These are phyloP conservation scores for Capsicum chinense DNA, from an alignment of 257 asterid species.

Conservation along the genomic window DNA sequence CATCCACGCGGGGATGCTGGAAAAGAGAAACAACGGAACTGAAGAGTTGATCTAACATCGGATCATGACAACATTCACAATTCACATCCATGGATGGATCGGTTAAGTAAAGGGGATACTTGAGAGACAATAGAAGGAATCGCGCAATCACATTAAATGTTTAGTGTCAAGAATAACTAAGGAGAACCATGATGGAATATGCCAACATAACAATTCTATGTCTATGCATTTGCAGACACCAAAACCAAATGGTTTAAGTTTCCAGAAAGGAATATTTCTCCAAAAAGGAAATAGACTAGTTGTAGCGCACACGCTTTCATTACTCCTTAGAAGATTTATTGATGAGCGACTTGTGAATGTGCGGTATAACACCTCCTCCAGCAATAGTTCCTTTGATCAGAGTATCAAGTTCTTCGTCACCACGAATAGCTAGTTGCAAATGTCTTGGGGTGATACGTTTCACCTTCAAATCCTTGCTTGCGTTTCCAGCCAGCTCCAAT, in stretches of 20 bases:
- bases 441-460: conserved; percentile 50
- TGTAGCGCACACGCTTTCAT: not conserved
- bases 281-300: conserved; percentile 4
- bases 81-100: conserved; percentile 4
- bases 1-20: not conserved
- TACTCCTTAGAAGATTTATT: conserved; percentile 48
- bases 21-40: not conserved
- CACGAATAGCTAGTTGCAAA: conserved; percentile 51
- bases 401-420: conserved; percentile 50
- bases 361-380: conserved; percentile 50
- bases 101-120: not conserved
- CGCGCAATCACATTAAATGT: not conserved
- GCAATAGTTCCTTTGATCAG: conserved; percentile 53
- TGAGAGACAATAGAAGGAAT: conserved; percentile 7
- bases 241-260: conserved; percentile 2
- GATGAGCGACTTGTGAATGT: conserved; percentile 51
- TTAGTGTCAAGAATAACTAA: conserved; percentile 20
- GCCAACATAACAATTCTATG: conserved; percentile 1
- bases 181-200: conserved; percentile 22
- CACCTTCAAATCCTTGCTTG: conserved; percentile 51
- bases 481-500: conserved; percentile 50
- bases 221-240: conserved; percentile 24
- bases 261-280: not conserved
- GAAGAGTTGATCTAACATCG: not conserved
- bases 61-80: not conserved